A percentile compares a stretch with the other conserved stretches of the same genome.
Conservation (phyloP, 164 flowering plant species). For the Piper betle region DNA sequence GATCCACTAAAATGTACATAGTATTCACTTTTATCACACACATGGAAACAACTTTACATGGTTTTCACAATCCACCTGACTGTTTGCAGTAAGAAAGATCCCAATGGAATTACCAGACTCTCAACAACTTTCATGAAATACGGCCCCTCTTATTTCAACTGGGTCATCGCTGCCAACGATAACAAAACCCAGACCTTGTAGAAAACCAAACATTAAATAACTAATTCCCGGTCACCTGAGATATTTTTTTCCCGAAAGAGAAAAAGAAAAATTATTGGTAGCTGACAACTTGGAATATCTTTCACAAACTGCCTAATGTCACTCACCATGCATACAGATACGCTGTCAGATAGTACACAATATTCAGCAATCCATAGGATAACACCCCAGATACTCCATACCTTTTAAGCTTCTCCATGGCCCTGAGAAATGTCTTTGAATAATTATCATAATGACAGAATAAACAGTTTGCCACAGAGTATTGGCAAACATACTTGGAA, state of each 20-base stretch:
- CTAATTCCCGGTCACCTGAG: too few relatives aligned
- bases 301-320: neutral
- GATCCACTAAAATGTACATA: neutral
- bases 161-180: neutral
- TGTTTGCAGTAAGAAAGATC: neutral
- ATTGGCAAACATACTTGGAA: neutral
- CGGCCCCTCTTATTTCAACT: neutral
- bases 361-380: conserved; percentile 74
- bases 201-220: too few relatives aligned
- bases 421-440: conserved; percentile 12
- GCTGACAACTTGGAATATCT: neutral
- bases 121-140: neutral
- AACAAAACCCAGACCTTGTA: too few relatives aligned
- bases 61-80: neutral
- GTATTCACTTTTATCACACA: neutral
- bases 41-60: neutral
- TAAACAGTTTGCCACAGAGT: neutral
- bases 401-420: conserved; percentile 39
- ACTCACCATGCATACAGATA: conserved; percentile 74
- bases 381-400: conserved; percentile 70
- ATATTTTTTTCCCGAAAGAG: neutral
- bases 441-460: neutral
- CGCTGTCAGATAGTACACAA: conserved; percentile 57
- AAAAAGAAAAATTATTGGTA: too few relatives aligned
- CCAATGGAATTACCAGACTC: neutral